Evolutionary conservation across 1,284 basidiomycete genomes (phyloP).

Genomic region (Papiliotrema nemorosa): DNA sequence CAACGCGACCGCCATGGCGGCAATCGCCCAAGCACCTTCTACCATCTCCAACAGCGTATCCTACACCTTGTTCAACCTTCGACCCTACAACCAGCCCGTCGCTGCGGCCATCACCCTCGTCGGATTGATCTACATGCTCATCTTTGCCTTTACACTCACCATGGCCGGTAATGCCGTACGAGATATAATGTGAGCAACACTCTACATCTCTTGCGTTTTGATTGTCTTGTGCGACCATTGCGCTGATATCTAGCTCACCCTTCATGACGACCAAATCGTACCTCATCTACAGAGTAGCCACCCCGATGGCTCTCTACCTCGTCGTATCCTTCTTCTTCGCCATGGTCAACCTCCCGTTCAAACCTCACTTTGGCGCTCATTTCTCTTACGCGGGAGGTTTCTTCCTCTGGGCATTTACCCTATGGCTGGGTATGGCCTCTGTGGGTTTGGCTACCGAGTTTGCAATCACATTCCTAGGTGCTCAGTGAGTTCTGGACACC

Average conservation of each 20-base stretch:
- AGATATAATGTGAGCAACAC: slow-evolving; percentile 40
- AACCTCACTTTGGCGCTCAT: slow-evolving; percentile 52
- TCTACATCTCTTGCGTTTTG: background rate
- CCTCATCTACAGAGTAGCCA: slow-evolving; percentile 57
- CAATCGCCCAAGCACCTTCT: slow-evolving; percentile 59
- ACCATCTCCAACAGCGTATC: slow-evolving; percentile 58
- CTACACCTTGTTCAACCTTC: slow-evolving; percentile 58
- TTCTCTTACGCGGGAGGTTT: slow-evolving; percentile 58
- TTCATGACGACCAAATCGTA: slow-evolving; percentile 58
- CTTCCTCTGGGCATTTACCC: slow-evolving; percentile 70
- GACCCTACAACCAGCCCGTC: slow-evolving; percentile 64
- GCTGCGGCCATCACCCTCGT: slow-evolving; percentile 70
- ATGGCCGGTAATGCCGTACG: slow-evolving; percentile 52
- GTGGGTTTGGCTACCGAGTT: slow-evolving; percentile 60
- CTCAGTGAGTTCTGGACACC: too few relatives aligned
- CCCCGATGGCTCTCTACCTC: slow-evolving; percentile 60
- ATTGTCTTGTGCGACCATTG: background rate
- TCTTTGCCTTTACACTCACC: slow-evolving; percentile 51
- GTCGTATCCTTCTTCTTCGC: slow-evolving; percentile 63
- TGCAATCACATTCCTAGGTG: slow-evolving; percentile 45
- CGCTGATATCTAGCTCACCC: slow-evolving; percentile 20
- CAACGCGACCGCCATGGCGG: slow-evolving; percentile 51
- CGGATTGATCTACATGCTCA: slow-evolving; percentile 63
- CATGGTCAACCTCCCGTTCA: slow-evolving; percentile 61
- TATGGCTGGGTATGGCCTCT: slow-evolving; percentile 53